Evolutionary conservation across 306 rosid genomes (phyloP).

Genomic region (Fagus crenata): DNA sequence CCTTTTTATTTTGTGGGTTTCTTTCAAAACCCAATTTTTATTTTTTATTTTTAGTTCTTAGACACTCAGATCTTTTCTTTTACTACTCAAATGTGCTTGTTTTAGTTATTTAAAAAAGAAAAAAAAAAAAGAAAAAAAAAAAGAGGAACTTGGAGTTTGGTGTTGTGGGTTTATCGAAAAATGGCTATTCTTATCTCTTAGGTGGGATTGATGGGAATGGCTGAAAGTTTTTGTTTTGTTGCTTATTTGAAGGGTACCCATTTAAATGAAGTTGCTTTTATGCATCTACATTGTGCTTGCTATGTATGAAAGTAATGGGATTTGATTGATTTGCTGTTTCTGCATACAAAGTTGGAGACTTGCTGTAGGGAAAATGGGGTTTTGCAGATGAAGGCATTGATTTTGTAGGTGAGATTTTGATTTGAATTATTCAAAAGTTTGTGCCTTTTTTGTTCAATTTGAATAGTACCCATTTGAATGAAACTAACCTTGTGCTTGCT

Average conservation of each 20-base stretch:
- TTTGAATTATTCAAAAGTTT: conserved; percentile 24
- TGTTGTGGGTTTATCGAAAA: conserved; percentile 14
- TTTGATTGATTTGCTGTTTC: conserved; percentile 20
- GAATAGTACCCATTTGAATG: not conserved
- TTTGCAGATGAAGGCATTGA: conserved; percentile 23
- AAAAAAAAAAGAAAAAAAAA: not conserved
- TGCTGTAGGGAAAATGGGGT: conserved; percentile 32
- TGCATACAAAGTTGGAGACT: conserved; percentile 12
- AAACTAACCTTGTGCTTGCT: conserved; percentile 3
- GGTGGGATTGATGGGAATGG: conserved; percentile 36
- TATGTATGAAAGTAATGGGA: conserved; percentile 17
- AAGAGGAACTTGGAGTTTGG: not conserved
- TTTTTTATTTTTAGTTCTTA: not conserved
- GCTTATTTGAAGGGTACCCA: conserved; percentile 26
- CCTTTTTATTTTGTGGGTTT: not conserved
- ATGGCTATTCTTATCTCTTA: conserved; percentile 13
- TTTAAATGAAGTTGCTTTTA: conserved; percentile 15
- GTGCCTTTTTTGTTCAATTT: conserved; percentile 1
- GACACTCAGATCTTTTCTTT: conserved; percentile 30
- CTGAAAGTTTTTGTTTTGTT: conserved; percentile 4
- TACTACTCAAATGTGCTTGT: not conserved
- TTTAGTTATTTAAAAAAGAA: not conserved
- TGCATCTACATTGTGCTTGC: conserved; percentile 24
- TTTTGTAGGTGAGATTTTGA: conserved; percentile 41
- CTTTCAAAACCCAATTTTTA: not conserved